Percentiles rank a stretch among this genome's conserved stretches.
phyloP scores from a whole-genome alignment of 441 rosid genomes.

The Populus hybrid region DNA sequence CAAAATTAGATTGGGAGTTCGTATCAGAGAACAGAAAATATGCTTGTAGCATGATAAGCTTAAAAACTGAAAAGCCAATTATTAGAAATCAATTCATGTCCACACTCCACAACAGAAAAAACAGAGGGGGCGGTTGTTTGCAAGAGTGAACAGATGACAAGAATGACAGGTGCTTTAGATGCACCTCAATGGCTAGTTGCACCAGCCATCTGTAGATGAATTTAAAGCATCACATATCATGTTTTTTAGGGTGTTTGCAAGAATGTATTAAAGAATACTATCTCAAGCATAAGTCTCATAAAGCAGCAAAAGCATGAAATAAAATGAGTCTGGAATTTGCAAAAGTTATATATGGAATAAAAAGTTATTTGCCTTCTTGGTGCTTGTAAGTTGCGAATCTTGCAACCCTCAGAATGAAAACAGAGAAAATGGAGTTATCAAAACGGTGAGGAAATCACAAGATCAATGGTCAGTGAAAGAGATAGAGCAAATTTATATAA shows the following conservation, averaged over 20 bases:
- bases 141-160: background rate
- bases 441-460: background rate
- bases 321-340: background rate
- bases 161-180: background rate
- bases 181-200: background rate
- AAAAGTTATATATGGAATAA: background rate
- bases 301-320: background rate
- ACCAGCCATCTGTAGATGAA: background rate
- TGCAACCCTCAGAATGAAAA: background rate
- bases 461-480: background rate
- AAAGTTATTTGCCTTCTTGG: background rate
- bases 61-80: background rate
- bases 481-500: background rate
- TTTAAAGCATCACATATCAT: background rate
- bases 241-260: background rate
- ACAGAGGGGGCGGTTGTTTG: background rate
- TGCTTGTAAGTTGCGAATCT: background rate
- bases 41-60: background rate
- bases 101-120: background rate
- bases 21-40: background rate
- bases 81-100: background rate
- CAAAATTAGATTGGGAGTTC: constrained; percentile 11
- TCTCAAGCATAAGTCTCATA: background rate
- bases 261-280: background rate
- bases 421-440: background rate